Evolutionary conservation across 257 asterid genomes (phyloP), one percentile per base, ranked within the genome.

Genomic region (Solanum bukasovii): DNA sequence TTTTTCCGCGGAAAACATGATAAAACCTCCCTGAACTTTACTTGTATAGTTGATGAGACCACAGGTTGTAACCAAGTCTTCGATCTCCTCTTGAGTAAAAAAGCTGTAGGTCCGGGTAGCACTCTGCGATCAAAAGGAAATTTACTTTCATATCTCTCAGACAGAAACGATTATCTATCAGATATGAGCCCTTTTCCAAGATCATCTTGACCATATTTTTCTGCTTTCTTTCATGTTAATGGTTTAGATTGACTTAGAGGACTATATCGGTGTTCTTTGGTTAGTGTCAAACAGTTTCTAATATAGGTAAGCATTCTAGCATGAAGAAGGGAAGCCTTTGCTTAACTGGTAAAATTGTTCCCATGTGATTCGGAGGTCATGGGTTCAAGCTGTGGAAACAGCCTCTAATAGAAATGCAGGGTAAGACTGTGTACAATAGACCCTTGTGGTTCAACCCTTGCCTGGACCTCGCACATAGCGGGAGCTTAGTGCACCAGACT

Each of bases 1-100:
- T 88, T 97, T 97, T 87, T 93, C 94, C 29, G 99, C 98, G 71
- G 98, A 95, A 86, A 96, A 97, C 88, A 96, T 92, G 92, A 96
- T 97, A 86, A 97, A 97, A 5, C 98, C 93, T 73, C 93, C 93
- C 84, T 93, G 93, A 82, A 97, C 89, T 88, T 91, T 91, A 93
- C 93, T 91, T 84, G 93, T 87, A 87, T 93, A 97, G 89, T 94
- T 96, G 85, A 94, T 37, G 65, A 97, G 94, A 84, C 99, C 98
- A 79, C 99, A 97, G 2, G 98, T 93, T 40, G 46, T 90, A 91
- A 95, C 93, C 89, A 97, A 87, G 89, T 95, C 98, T 90, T 97
- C 94, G 46, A 97, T 97, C 94, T 94, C 99, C 90, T 91, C 98
- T 89, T 91, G 93, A 1, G 95, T 95, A 68, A 94, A 88, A 88